Base-by-base conservation (phyloP, 495 filamentous ascomycete species). In the Podospora pseudocomata region DNA sequence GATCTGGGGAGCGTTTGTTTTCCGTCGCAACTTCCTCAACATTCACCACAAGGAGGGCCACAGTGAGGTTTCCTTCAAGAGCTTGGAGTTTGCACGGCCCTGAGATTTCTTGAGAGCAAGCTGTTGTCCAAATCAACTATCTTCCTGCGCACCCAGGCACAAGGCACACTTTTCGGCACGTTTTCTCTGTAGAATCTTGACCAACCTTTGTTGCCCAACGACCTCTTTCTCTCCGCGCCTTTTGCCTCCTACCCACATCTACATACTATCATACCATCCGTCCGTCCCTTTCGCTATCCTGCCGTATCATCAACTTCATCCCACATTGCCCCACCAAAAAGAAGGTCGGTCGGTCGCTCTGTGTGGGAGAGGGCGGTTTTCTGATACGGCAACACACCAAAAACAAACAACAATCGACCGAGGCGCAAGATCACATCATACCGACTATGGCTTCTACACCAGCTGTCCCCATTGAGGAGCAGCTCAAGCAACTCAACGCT, bases 401-500 rank as follows among this genome's bases (percentile, higher is more conserved):
- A 64, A 74, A 64, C 39, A 49, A 49, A 49, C 39, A 11, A 49
- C 39, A 3, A 49, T 49, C 39, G 15, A 49, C 39, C 39, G 39
- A 49, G 15, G 9, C 39, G 13, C 5, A 49, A 49, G 55, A 49
- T 20, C 55, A 58, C n/a, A 23, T 6, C 4, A 15, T 20, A 19
- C 55, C 4, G 55, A 58, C 55, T 56, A 86, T 85, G 83, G 79
- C 84, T 55, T 68, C 76, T 4, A 73, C 68, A 67, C 74, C n/a
- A 19, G n/a, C 61, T 16, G 81, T 87, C 60, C 84, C 89, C 49
- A 84, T 92, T 64, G 81, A 81, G 69, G 88, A 92, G 73, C 91
- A 94, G 79, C 83, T 98, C 70, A 83, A 85, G 67, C 93, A 97
- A 81, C 89, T 99, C 64, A 88, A 93, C 72, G 86, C 87, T 49